phyloP scores from a whole-genome alignment of 2,329 filamentous ascomycete species.

The Cytospora chrysosperma region DNA sequence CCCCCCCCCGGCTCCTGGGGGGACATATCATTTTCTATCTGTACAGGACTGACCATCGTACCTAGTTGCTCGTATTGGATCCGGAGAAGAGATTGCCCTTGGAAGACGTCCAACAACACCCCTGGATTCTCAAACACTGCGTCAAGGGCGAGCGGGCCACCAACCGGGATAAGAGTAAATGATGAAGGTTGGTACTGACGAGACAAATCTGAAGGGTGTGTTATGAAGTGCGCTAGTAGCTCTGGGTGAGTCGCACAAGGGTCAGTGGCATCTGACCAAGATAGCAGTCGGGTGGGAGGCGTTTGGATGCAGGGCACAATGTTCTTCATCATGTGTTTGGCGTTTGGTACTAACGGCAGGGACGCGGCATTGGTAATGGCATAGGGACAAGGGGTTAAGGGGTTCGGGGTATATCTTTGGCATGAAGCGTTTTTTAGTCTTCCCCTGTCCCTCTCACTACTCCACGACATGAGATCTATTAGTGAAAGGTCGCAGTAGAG shows the following conservation, averaged over 20 bases:
- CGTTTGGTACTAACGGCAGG: conserved; percentile 16
- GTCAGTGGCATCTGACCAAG: background rate
- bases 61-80: conserved; percentile 80
- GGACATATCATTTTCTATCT: background rate
- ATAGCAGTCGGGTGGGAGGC: background rate
- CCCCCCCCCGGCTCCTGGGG: too few species aligned
- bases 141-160: conserved; percentile 58
- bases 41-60: conserved; percentile 22
- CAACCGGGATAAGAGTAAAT: conserved; percentile 48
- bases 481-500: conserved; percentile 11
- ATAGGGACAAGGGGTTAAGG: background rate
- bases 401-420: conserved; percentile 3
- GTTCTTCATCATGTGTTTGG: conserved; percentile 20
- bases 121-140: conserved; percentile 97
- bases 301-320: background rate
- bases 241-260: background rate
- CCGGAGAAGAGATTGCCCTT: conserved; percentile 90
- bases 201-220: background rate
- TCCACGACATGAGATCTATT: background rate
- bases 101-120: conserved; percentile 83
- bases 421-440: conserved; percentile 19
- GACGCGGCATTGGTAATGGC: conserved; percentile 3
- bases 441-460: background rate
- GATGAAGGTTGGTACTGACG: conserved; percentile 20
- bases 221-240: background rate